Base-by-base conservation (phyloP, 805 yeast genomes). In the Pichia pseudocactophila region DNA sequence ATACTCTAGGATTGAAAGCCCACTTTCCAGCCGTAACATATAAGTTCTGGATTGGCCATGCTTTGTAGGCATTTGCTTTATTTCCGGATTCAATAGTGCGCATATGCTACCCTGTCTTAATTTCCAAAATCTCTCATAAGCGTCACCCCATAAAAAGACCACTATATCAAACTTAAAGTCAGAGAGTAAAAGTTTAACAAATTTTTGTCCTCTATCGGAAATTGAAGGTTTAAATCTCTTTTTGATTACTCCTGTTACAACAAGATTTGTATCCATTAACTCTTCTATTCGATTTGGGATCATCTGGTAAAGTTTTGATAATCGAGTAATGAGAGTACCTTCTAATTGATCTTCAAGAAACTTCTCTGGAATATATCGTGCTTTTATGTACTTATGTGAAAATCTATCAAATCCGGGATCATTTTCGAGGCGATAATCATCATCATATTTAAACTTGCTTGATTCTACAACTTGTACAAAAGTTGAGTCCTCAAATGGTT, bases 191-290 rank as follows among this genome's bases (percentile, higher is more conserved):
- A 88, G 43, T 43, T 73, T 73, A 49, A 84, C 63, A 54, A 67
- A 89, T 54, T 79, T 81, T 12, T 67, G 57, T 4, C 54, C 63
- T 22, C 62, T 55, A 12, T 68, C 49, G 0, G 84, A 65, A 4
- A 63, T 58, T 48, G 70, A 67, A 3, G 81, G 69, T 7, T 68
- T 74, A 4, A 78, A 64, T 53, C 87, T 87, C 17, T 57, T 54
- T 4, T 76, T 64, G 0, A 89, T 65, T 2, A 84, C 68, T 1
- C 95, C 97, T n/a, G 81, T 53, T 1, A 79, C 71, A n/a, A 80
- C 80, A 82, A 87, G 88, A 55, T 89, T 88, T 3, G 81, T 62
- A 52, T 80, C 80, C 28, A 63, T 62, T 0, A 96, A 95, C 37
- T 82, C 82, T 6, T 62, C 56, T 54, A 73, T 88, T 17, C 74